These are phyloP conservation scores for Euphorbia lathyris DNA, from an alignment of 345 rosid genomes.

Conservation along the genomic window DNA sequence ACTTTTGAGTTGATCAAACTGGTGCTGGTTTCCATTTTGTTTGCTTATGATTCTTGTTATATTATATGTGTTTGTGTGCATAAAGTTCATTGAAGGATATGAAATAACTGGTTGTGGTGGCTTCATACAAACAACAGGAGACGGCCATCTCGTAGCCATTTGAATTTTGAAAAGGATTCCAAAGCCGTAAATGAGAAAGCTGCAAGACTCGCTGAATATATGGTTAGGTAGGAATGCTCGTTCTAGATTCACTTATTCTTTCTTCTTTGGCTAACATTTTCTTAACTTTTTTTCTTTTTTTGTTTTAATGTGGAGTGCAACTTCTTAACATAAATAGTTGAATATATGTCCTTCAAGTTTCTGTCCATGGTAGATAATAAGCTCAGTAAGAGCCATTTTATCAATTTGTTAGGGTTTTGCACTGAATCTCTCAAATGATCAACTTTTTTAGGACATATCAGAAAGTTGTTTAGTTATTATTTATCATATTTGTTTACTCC, in stretches of 20 bases:
- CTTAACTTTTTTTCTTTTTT: not conserved
- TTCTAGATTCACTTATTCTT: not conserved
- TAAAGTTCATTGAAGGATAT: not conserved
- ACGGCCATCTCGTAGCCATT: constrained; percentile 42
- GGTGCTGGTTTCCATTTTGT: not conserved
- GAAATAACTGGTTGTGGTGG: constrained; percentile 6
- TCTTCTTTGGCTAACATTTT: not conserved
- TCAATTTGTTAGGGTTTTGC: not conserved
- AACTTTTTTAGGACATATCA: not conserved
- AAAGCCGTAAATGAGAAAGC: constrained; percentile 56
- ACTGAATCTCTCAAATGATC: not conserved
- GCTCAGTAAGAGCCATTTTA: too few species aligned
- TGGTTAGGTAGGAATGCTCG: constrained; percentile 52
- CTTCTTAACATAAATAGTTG: not conserved
- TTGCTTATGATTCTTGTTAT: not conserved
- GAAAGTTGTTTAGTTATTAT: not conserved
- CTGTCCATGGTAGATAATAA: not conserved
- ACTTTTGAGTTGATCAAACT: not conserved
- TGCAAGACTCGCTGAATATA: constrained; percentile 46
- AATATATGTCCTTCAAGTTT: not conserved
- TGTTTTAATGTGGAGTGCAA: not conserved
- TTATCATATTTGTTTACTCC: constrained; percentile 1
- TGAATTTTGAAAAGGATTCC: constrained; percentile 39
- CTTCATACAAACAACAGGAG: constrained; percentile 44
- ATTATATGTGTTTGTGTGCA: not conserved